Evolutionary conservation across 1,139 yeast species (phyloP).

Genomic region (Candida buenavistaensis): DNA sequence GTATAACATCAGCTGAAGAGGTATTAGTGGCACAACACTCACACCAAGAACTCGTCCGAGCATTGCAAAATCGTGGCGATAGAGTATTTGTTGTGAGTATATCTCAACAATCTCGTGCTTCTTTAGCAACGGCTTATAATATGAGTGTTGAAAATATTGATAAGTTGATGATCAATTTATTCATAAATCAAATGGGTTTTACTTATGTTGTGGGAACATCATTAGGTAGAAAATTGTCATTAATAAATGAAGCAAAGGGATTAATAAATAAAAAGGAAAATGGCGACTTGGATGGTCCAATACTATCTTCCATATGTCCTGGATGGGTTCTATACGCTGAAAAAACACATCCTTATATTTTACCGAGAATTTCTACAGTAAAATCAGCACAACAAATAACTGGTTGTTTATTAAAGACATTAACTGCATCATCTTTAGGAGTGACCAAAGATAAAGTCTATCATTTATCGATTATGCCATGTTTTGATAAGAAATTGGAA

Average conservation of each 20-base stretch:
- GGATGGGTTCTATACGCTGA: conserved; percentile 97
- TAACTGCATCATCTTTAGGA: conserved; percentile 43
- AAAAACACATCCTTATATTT: conserved; percentile 85
- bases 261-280: conserved; percentile 22
- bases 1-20: conserved; percentile 95
- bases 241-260: conserved; percentile 59
- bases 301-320: conserved; percentile 76
- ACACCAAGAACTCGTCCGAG: conserved; percentile 71
- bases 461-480: conserved; percentile 91
- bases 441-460: conserved; percentile 49
- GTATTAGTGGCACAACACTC: conserved; percentile 89
- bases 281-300: conserved; percentile 34
- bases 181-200: conserved; percentile 66
- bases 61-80: conserved; percentile 38
- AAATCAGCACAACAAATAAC: conserved; percentile 95
- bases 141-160: conserved; percentile 60
- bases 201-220: conserved; percentile 80
- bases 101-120: conserved; percentile 84
- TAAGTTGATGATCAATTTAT: conserved; percentile 54
- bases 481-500: conserved; percentile 94
- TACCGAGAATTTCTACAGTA: conserved; percentile 60
- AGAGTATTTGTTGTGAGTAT: conserved; percentile 69
- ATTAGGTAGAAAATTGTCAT: conserved; percentile 71
- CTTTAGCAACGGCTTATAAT: conserved; percentile 70
- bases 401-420: conserved; percentile 69